Percentiles rank a stretch among this genome's conserved stretches.
Conservation (phyloP, 108 stramenopile genomes). For the Nitzschia sp. region DNA sequence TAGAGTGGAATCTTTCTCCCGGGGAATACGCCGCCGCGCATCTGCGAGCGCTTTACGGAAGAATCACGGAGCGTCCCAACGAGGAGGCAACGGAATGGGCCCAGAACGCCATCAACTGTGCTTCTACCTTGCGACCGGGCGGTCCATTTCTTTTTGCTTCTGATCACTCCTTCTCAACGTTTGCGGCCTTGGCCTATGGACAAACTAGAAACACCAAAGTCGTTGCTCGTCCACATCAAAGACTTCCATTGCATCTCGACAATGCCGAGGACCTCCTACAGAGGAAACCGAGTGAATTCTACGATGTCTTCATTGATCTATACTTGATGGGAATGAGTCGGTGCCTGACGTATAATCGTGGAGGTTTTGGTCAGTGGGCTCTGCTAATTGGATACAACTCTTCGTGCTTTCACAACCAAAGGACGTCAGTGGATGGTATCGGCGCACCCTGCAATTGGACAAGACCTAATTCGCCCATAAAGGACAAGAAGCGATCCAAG, state of each 20-base stretch:
- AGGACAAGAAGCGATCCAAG: not conserved
- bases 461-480: not conserved
- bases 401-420: constrained; percentile 26
- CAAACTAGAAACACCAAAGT: not conserved
- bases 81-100: constrained; percentile 7
- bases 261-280: constrained; percentile 9
- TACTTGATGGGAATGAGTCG: constrained; percentile 41
- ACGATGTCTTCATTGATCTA: constrained; percentile 42
- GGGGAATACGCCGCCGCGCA: constrained; percentile 40
- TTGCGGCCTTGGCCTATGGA: constrained; percentile 10
- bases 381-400: constrained; percentile 32
- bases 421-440: constrained; percentile 5
- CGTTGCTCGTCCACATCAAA: constrained; percentile 2
- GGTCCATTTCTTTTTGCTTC: constrained; percentile 39
- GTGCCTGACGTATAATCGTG: constrained; percentile 31
- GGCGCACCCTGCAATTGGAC: constrained; percentile 25
- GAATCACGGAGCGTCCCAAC: constrained; percentile 3
- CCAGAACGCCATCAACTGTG: constrained; percentile 36
- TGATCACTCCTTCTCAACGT: constrained; percentile 14
- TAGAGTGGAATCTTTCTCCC: constrained; percentile 11
- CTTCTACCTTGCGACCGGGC: constrained; percentile 26
- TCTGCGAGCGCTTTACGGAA: constrained; percentile 22
- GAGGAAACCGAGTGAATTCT: constrained; percentile 27
- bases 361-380: constrained; percentile 37
- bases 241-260: constrained; percentile 24